Conservation (phyloP, 1,284 basidiomycete species). For the Heliocybe sulcata region DNA sequence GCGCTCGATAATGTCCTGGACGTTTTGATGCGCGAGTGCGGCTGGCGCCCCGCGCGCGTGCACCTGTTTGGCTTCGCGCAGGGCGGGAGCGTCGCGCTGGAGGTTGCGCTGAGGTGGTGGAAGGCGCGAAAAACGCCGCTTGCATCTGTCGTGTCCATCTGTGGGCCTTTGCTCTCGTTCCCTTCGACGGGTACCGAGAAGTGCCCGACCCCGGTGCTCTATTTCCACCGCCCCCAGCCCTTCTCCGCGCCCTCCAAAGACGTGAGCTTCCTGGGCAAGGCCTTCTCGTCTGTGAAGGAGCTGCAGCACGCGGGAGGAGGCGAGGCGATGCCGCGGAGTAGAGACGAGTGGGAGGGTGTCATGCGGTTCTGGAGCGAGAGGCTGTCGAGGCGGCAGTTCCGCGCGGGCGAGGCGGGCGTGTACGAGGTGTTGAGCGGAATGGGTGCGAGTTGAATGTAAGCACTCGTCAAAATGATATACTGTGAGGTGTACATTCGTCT, state of each 20-base stretch:
- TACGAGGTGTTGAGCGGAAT: constrained; percentile 61
- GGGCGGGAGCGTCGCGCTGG: constrained; percentile 76
- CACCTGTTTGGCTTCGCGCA: constrained; percentile 90
- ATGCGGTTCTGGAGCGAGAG: constrained; percentile 84
- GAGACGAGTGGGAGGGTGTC: constrained; percentile 73
- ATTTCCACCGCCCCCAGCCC: constrained; percentile 49
- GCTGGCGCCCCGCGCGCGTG: constrained; percentile 62
- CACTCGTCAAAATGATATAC: neutral
- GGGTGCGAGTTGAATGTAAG: neutral
- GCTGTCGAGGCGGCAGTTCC: constrained; percentile 42
- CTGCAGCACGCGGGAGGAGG: constrained; percentile 22
- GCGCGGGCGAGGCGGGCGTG: constrained; percentile 43
- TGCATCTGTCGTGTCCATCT: constrained; percentile 65
- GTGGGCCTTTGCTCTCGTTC: constrained; percentile 69
- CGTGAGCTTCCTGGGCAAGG: constrained; percentile 47
- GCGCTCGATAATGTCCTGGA: constrained; percentile 46
- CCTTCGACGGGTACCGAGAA: constrained; percentile 45
- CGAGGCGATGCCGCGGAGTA: constrained; percentile 70
- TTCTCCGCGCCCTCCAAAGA: constrained; percentile 34
- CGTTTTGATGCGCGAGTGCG: constrained; percentile 51
- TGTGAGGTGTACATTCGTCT: too few species aligned
- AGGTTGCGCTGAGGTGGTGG: constrained; percentile 53
- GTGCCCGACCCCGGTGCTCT: constrained; percentile 56
- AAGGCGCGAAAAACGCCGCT: constrained; percentile 32
- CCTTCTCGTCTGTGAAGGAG: constrained; percentile 44